These are phyloP conservation scores for Stygiomarasmius scandens DNA, from an alignment of 1,284 basidiomycete genomes.

Conservation along the genomic window DNA sequence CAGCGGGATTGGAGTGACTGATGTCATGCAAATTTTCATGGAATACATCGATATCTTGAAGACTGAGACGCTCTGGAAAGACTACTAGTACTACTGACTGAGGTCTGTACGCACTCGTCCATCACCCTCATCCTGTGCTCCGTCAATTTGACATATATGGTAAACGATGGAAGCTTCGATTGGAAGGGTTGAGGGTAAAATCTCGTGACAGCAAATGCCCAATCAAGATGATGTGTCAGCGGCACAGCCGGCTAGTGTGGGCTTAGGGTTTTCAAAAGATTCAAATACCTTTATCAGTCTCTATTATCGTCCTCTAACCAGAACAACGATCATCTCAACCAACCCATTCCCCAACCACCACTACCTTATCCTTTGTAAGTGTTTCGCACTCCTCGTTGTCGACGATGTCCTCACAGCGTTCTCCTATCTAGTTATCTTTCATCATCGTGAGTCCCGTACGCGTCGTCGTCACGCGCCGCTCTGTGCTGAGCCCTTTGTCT, in stretches of 20 bases:
- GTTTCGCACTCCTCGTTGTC: slow-evolving; percentile 5
- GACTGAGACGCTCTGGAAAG: no score
- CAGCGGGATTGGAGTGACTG: no score
- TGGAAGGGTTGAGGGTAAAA: slow-evolving; percentile 2
- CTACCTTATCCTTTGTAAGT: slow-evolving; percentile 18
- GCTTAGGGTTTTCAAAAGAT: no score
- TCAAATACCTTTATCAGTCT: no score
- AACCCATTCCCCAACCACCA: slow-evolving; percentile 15
- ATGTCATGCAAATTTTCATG: no score
- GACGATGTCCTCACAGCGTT: slow-evolving; percentile 19
- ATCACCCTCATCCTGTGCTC: no score
- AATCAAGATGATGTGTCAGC: neutral
- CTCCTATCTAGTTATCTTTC: slow-evolving; percentile 8
- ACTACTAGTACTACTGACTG: no score
- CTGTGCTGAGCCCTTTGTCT: slow-evolving; percentile 22
- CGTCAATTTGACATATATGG: neutral
- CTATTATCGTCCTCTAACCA: no score
- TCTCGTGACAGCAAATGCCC: slow-evolving; percentile 12
- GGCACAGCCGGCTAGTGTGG: no score
- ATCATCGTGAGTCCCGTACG: slow-evolving; percentile 21
- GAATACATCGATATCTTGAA: no score
- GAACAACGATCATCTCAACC: slow-evolving; percentile 25
- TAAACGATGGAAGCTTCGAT: neutral
- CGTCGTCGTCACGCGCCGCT: slow-evolving; percentile 33
- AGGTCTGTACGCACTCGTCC: no score